Percentiles rank a stretch among this genome's conserved stretches.
Evolutionary conservation across 768 basidiomycete genomes (phyloP).

Genomic region (Amanita phalloides): DNA sequence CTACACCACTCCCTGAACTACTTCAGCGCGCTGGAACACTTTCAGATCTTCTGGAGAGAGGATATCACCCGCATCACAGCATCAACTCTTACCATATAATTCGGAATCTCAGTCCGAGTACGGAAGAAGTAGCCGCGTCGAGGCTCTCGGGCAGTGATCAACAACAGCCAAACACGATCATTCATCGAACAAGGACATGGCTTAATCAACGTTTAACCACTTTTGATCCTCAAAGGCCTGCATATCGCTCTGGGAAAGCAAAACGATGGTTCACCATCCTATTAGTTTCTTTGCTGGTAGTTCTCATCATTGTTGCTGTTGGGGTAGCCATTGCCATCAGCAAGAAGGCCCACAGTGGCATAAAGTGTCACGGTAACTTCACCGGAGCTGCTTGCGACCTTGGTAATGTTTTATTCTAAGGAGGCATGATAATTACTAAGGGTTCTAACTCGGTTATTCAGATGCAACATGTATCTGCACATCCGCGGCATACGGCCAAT

Average conservation of each 20-base stretch:
- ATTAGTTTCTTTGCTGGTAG: conserved; percentile 15
- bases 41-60: conserved; percentile 39
- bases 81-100: conserved; percentile 17
- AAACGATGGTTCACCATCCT: not conserved
- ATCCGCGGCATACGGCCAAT: conserved; percentile 27
- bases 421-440: not conserved
- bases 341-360: conserved; percentile 10
- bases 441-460: conserved; percentile 13
- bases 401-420: conserved; percentile 25
- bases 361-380: conserved; percentile 29
- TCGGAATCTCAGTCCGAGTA: conserved; percentile 11
- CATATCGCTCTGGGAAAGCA: not conserved
- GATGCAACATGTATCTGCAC: conserved; percentile 58
- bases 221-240: not conserved
- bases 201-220: not conserved
- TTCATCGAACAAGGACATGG: conserved; percentile 6
- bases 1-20: conserved; percentile 40
- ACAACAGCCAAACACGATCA: conserved; percentile 2
- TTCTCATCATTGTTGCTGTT: conserved; percentile 25
- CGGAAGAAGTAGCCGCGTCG: conserved; percentile 10
- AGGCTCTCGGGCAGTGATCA: not conserved
- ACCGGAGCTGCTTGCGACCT: conserved; percentile 45
- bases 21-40: conserved; percentile 39
- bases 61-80: conserved; percentile 41
- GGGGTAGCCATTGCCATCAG: conserved; percentile 32